These are phyloP conservation scores for Debaryomyces sp. DNA, from an alignment of 1,139 yeast species.

Conservation along the genomic window DNA sequence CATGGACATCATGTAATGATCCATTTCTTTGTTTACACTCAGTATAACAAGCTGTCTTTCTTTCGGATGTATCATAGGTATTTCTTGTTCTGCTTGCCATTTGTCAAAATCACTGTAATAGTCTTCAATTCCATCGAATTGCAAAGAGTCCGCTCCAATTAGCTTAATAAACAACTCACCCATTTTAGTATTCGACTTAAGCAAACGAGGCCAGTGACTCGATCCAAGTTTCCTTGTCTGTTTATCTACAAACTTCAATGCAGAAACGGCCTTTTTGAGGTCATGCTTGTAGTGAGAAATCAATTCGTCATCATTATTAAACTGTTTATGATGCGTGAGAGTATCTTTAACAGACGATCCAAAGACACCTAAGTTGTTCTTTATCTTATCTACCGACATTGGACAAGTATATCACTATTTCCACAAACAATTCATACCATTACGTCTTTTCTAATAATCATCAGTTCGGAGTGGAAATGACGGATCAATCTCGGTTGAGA, in stretches of 20 bases:
- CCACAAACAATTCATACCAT: background rate
- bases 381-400: constrained; percentile 6
- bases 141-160: constrained; percentile 43
- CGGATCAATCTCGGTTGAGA: constrained; percentile 3
- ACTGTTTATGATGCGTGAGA: constrained; percentile 22
- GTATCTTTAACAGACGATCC: constrained; percentile 21
- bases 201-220: constrained; percentile 36
- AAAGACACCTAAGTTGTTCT: constrained; percentile 1
- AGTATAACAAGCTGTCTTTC: constrained; percentile 33
- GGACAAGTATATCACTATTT: background rate
- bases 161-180: constrained; percentile 34
- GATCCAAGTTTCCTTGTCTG: constrained; percentile 39
- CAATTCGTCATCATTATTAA: constrained; percentile 45
- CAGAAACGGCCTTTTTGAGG: constrained; percentile 42
- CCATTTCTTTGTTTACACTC: constrained; percentile 33
- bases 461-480: constrained; percentile 1
- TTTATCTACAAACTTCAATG: constrained; percentile 40
- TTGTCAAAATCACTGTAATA: constrained; percentile 40
- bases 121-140: constrained; percentile 46
- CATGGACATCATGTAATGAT: constrained; percentile 32
- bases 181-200: constrained; percentile 37
- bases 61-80: constrained; percentile 43
- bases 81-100: constrained; percentile 32
- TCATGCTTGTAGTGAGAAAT: constrained; percentile 48
- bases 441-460: background rate